These are phyloP conservation scores for Acorus gramineus DNA, from an alignment of 106 monocot species.

Conservation along the genomic window DNA sequence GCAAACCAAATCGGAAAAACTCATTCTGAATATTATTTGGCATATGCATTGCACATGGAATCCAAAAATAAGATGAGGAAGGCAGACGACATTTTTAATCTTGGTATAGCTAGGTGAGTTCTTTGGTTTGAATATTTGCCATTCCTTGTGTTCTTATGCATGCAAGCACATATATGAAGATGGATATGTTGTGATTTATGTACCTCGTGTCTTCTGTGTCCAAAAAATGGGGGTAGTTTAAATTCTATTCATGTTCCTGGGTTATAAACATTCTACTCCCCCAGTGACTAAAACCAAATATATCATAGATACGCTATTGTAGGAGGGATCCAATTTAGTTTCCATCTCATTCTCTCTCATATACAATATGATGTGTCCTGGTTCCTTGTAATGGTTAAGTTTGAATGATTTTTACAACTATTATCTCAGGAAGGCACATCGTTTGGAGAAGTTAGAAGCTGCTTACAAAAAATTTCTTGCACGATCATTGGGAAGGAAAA, in stretches of 20 bases:
- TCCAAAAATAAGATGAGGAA: conserved; percentile 59
- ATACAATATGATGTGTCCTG: not conserved
- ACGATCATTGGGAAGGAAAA: conserved; percentile 36
- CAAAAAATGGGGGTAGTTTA: too few species aligned
- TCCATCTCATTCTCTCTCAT: too few species aligned
- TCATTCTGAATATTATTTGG: conserved; percentile 45
- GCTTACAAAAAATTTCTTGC: conserved; percentile 56
- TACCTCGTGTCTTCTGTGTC: too few species aligned
- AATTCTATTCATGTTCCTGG: too few species aligned
- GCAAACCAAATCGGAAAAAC: conserved; percentile 75
- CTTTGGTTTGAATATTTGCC: not conserved
- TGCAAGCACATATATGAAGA: not conserved
- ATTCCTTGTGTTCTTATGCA: not conserved
- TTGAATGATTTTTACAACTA: not conserved
- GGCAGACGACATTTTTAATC: conserved; percentile 83
- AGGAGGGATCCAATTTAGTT: too few species aligned
- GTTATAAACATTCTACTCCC: too few species aligned
- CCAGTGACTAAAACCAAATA: too few species aligned
- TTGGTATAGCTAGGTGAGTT: conserved; percentile 80
- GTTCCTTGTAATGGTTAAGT: not conserved
- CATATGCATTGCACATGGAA: conserved; percentile 74
- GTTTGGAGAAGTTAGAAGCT: conserved; percentile 59
- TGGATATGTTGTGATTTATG: not conserved
- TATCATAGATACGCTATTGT: too few species aligned
- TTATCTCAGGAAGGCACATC: conserved; percentile 47